These are phyloP conservation scores for Naganishia liquefaciens DNA, from an alignment of 1,284 basidiomycete species.

Conservation along the genomic window DNA sequence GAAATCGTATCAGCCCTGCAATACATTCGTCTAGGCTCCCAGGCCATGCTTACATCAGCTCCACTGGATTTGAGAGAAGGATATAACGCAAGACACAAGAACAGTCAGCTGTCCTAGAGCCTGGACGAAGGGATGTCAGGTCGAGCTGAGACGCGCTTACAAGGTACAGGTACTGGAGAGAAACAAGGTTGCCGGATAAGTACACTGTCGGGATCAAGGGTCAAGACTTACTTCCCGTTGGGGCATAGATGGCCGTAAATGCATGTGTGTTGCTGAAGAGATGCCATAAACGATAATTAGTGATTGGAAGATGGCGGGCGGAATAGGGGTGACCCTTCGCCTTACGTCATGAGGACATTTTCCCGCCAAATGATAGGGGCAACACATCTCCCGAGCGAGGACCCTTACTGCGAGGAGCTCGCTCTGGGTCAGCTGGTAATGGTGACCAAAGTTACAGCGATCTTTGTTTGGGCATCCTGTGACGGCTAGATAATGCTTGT, in stretches of 20 bases:
- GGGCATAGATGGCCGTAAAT: slow-evolving; percentile 30
- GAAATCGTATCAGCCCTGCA: too few relatives aligned
- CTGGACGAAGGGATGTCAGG: too few relatives aligned
- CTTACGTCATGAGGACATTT: slow-evolving; percentile 21
- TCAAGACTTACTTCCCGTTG: slow-evolving; percentile 2
- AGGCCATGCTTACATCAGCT: background rate
- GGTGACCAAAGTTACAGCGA: slow-evolving; percentile 29
- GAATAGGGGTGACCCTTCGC: background rate
- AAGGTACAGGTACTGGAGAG: slow-evolving; percentile 19
- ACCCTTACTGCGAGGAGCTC: slow-evolving; percentile 28
- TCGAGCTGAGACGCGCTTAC: background rate
- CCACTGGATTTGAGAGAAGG: background rate
- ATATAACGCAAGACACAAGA: background rate
- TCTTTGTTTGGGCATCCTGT: slow-evolving; percentile 17
- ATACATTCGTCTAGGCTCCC: too few relatives aligned
- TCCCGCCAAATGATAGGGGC: slow-evolving; percentile 26
- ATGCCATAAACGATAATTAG: background rate
- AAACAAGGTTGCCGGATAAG: background rate
- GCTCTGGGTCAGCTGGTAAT: slow-evolving; percentile 30
- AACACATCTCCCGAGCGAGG: slow-evolving; percentile 32
- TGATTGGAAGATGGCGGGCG: background rate
- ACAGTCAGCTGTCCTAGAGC: background rate
- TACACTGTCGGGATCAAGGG: background rate
- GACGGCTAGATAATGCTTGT: slow-evolving; percentile 30
- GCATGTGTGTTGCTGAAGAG: slow-evolving; percentile 23